Base-by-base conservation (phyloP, 768 basidiomycete species). In the Mycena alexandri region DNA sequence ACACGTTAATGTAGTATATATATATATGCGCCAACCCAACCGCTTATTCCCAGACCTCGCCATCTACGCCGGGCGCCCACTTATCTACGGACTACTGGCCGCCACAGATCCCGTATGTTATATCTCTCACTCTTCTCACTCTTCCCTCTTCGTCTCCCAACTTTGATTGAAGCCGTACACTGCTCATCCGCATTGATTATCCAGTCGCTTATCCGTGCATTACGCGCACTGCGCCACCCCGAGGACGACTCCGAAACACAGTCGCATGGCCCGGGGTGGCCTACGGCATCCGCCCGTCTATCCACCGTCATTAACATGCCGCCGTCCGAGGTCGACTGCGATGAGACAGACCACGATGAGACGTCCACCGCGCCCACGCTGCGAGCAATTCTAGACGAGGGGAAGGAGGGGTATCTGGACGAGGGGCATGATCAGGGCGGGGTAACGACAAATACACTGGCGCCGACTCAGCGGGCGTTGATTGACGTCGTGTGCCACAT, bases 401-500 rank as follows among this genome's bases (percentile, higher is more conserved):
- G n/a, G n/a, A n/a, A n/a, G n/a, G n/a, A n/a, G n/a, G n/a, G n/a
- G n/a, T n/a, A n/a, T n/a, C n/a, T n/a, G n/a, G n/a, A n/a, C n/a
- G n/a, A n/a, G n/a, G n/a, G n/a, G n/a, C n/a, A 36, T 21, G 51
- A 53, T 53, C 33, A 53, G 33, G 19, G 34, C 34, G 51, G 51
- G 51, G 36, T 36, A 51, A 51, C 24, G 50, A 25, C 50, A 51
- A 51, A 51, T 29, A 51, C 50, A 51, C 50, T 51, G 13, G 50
- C 25, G 22, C 50, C 24, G 50, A 51, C 24, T 51, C 50, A 51
- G 51, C 51, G 33, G 51, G 51, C 51, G 51, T 53, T 34, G 51
- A 53, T 53, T 53, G 51, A 53, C 51, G 29, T 53, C 33, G 51
- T 53, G 33, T 53, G 51, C 51, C 51, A 53, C 34, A 53, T 53